Base-by-base conservation (phyloP, 176 grass and related monocot species). In the Aegilops umbellulata region DNA sequence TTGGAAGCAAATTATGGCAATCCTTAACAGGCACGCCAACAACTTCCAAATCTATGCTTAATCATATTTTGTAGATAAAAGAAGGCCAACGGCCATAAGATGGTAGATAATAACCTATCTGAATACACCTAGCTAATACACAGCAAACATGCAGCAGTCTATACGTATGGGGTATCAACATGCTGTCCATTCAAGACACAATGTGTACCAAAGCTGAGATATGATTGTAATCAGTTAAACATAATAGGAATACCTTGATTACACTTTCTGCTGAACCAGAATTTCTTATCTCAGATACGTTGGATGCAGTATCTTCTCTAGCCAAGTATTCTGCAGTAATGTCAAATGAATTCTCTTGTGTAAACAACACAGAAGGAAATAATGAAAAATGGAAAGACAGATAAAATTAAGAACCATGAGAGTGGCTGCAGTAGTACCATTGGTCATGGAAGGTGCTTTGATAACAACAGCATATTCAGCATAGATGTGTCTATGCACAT, bases 381-480 rank as follows among this genome's bases (percentile, higher is more conserved):
- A 84, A 84, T 31, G 25, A 67, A 83, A 64, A 80, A 84, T 39
- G 27, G 9, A 23, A 23, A 65, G n/a, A 74, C 10, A n/a, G 14
- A 69, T 25, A 27, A 79, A 87, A 66, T 41, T 7, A 79, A 58
- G 16, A 41, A 77, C 74, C 19, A 64, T 15, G 83, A 47, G 41
- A 22, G 7, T 34, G 12, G 26, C 6, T 10, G 2, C 83, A 80
- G 78, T 62, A 47, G 46, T 89, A 97, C 94, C 94, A 88, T 84
- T 85, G 60, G 65, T 80, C 82, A 81, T 80, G 19, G 69, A 47
- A 84, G 92, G 87, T 74, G 84, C 46, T 85, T 89, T 94, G 71
- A 92, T 81, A 74, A 89, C 61, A 69, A 95, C 91, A 74, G 89
- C 79, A 85, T 87, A 95, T 86, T 95, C 93, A 66, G 96, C 90